Percentiles rank a stretch among this genome's conserved stretches.
phyloP scores from a whole-genome alignment of 192 early-diverging fungal genomes.

The Funneliformis geosporum region DNA sequence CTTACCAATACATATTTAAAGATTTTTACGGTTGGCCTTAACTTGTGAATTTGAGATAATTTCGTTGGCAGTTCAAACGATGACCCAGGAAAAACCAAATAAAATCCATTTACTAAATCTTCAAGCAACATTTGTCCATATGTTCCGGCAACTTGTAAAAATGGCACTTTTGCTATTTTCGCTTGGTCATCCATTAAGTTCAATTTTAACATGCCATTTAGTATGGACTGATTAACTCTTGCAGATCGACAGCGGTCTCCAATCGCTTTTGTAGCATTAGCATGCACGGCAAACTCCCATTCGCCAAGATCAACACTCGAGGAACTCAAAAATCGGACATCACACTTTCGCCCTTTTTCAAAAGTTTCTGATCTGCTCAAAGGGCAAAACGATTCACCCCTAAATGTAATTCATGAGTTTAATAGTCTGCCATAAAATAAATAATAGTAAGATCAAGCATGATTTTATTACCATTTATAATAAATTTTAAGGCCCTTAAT shows the following conservation, averaged over 20 bases:
- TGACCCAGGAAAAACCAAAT: neutral
- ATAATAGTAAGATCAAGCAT: neutral
- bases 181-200: neutral
- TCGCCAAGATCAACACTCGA: neutral
- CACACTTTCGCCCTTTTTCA: neutral
- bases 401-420: neutral
- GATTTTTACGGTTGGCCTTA: too few species aligned
- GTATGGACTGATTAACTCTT: conserved; percentile 10
- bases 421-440: neutral
- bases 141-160: neutral
- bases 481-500: neutral
- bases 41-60: too few species aligned
- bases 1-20: too few species aligned
- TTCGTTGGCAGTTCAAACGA: too few species aligned
- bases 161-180: neutral
- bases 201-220: neutral
- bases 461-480: conserved; percentile 9
- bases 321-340: neutral
- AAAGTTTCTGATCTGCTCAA: neutral
- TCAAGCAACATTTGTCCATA: neutral
- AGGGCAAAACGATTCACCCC: neutral
- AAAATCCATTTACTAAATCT: conserved; percentile 1
- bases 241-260: neutral
- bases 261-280: neutral
- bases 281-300: conserved; percentile 25